Percentiles rank a stretch among this genome's conserved stretches.
Evolutionary conservation across 805 yeast genomes (phyloP).

Genomic region (Starmerella asiatica): DNA sequence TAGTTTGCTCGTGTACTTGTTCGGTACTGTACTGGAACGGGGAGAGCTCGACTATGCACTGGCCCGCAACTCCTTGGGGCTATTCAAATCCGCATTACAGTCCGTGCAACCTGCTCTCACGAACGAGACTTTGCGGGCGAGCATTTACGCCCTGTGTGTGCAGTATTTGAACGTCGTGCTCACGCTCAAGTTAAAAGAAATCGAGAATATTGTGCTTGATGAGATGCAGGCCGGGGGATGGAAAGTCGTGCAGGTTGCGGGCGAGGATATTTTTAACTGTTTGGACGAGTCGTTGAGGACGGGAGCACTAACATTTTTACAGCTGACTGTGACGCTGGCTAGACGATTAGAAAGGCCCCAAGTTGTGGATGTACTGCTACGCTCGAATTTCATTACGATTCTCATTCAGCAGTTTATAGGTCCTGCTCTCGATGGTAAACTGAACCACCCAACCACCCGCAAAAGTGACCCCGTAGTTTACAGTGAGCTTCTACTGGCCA

Average conservation of each 20-base stretch:
- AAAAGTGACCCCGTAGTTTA: neutral
- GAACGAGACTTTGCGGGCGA: slow-evolving; percentile 56
- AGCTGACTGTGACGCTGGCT: slow-evolving; percentile 46
- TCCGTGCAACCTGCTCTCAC: slow-evolving; percentile 63
- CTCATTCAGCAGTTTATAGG: slow-evolving; percentile 34
- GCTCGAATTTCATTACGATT: slow-evolving; percentile 50
- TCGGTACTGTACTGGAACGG: slow-evolving; percentile 42
- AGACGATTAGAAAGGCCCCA: slow-evolving; percentile 39
- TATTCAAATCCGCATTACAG: slow-evolving; percentile 59
- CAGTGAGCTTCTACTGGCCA: slow-evolving; percentile 23
- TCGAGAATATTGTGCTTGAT: slow-evolving; percentile 36
- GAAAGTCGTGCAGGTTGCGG: slow-evolving; percentile 47
- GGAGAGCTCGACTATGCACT: slow-evolving; percentile 24
- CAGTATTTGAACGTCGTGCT: slow-evolving; percentile 44
- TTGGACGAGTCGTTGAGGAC: slow-evolving; percentile 58
- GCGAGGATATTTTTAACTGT: slow-evolving; percentile 66
- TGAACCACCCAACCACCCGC: no score
- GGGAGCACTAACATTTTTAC: slow-evolving; percentile 63
- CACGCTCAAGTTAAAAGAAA: slow-evolving; percentile 14
- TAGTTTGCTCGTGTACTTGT: slow-evolving; percentile 57
- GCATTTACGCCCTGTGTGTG: slow-evolving; percentile 61
- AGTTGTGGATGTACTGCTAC: slow-evolving; percentile 46
- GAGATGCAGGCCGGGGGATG: slow-evolving; percentile 47
- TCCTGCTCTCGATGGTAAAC: slow-evolving; percentile 24
- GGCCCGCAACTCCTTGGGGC: slow-evolving; percentile 35